Conservation (phyloP, 148 eudicot species). For the Euryodendron excelsum region DNA sequence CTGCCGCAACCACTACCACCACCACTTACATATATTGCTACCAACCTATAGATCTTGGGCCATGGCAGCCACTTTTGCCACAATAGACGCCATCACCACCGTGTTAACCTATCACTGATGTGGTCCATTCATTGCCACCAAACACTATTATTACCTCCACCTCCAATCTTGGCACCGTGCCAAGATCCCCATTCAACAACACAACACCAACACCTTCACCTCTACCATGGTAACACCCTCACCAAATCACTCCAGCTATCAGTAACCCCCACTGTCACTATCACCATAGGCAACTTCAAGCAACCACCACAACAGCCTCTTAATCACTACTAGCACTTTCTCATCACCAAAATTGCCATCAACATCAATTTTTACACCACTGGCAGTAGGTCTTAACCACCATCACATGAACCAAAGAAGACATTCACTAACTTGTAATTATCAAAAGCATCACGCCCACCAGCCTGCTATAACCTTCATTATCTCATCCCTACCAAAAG, state of each 20-base stretch:
- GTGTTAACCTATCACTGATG: background rate
- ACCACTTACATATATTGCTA: background rate
- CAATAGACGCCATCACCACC: background rate
- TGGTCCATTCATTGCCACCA: conserved; percentile 6
- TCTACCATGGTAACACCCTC: background rate
- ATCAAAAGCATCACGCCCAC: background rate
- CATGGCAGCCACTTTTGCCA: background rate
- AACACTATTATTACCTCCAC: background rate
- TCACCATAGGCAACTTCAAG: background rate
- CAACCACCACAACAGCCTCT: background rate
- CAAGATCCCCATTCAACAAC: background rate
- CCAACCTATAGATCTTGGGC: background rate
- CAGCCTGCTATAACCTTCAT: background rate
- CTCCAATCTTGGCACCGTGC: background rate
- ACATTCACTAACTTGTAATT: background rate
- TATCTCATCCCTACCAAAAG: background rate
- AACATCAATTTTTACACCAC: background rate
- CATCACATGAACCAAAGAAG: background rate
- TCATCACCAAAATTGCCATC: background rate
- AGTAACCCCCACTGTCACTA: background rate
- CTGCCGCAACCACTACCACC: background rate
- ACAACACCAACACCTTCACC: background rate
- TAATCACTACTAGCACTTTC: background rate
- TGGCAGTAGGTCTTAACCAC: background rate
- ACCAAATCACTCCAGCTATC: background rate